Conservation (phyloP, 768 basidiomycete species). For the Asterophora lycoperdoides region DNA sequence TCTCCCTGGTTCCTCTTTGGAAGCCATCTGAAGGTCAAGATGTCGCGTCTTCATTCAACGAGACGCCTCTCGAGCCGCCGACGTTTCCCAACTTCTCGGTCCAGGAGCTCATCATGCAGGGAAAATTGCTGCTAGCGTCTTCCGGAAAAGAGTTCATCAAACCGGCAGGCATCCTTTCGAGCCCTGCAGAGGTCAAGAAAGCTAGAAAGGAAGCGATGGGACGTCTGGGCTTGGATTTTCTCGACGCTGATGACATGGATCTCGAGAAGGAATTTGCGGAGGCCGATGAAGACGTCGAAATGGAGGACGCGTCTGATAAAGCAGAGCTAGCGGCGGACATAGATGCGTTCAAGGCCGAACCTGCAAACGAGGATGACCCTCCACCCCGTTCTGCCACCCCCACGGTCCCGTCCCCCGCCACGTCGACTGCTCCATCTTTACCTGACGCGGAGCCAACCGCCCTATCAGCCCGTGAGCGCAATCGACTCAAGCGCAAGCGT, state of each 20-base stretch:
- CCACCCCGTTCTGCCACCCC: slow-evolving; percentile 44
- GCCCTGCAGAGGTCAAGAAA: slow-evolving; percentile 75
- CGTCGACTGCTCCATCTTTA: slow-evolving; percentile 35
- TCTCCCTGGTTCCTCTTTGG: slow-evolving; percentile 80
- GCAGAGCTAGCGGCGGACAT: slow-evolving; percentile 29
- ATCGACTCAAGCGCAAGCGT: slow-evolving; percentile 91
- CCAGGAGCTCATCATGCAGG: slow-evolving; percentile 68
- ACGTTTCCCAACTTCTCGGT: slow-evolving; percentile 78
- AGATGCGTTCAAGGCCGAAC: slow-evolving; percentile 42
- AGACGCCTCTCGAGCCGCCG: slow-evolving; percentile 33
- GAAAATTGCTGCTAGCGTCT: slow-evolving; percentile 79
- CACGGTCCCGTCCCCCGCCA: slow-evolving; percentile 49
- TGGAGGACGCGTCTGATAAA: slow-evolving; percentile 33
- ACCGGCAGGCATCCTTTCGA: slow-evolving; percentile 67
- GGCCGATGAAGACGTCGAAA: slow-evolving; percentile 32
- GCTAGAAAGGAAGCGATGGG: slow-evolving; percentile 88
- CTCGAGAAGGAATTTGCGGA: slow-evolving; percentile 77
- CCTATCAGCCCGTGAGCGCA: slow-evolving; percentile 89
- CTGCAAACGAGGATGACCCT: slow-evolving; percentile 34
- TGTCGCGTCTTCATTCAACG: slow-evolving; percentile 21
- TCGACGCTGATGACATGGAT: slow-evolving; percentile 83
- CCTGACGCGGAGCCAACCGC: slow-evolving; percentile 46
- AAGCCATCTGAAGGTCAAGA: slow-evolving; percentile 42
- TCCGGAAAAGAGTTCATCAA: slow-evolving; percentile 90
- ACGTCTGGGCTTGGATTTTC: slow-evolving; percentile 82